These are phyloP conservation scores for Candida ficus DNA, from an alignment of 805 yeast genomes.

Conservation along the genomic window DNA sequence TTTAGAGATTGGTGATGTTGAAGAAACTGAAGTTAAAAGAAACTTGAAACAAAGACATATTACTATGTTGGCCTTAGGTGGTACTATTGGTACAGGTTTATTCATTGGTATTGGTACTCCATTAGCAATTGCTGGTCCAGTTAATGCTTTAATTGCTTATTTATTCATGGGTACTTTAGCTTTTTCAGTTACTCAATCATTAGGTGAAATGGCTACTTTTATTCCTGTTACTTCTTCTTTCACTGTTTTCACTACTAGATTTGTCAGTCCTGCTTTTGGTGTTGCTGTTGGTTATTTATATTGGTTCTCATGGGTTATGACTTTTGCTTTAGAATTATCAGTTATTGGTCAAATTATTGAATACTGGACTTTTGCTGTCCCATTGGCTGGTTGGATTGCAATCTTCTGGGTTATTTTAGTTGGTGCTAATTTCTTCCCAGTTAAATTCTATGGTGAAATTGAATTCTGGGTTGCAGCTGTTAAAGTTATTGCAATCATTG, in stretches of 20 bases:
- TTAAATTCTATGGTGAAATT: slow-evolving; percentile 64
- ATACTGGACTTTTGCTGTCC: slow-evolving; percentile 67
- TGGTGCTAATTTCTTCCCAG: slow-evolving; percentile 56
- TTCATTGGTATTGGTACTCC: slow-evolving; percentile 62
- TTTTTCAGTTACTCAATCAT: slow-evolving; percentile 59
- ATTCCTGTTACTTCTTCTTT: slow-evolving; percentile 68
- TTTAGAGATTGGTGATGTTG: not conserved
- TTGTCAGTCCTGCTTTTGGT: slow-evolving; percentile 64
- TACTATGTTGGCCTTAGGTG: slow-evolving; percentile 74
- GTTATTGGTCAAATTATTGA: slow-evolving; percentile 62
- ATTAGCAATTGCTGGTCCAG: slow-evolving; percentile 62
- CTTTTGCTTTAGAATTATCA: slow-evolving; percentile 69
- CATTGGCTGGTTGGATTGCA: slow-evolving; percentile 66
- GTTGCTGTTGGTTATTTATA: slow-evolving; percentile 69
- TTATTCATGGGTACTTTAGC: slow-evolving; percentile 65
- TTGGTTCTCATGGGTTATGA: slow-evolving; percentile 75
- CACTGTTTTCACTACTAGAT: slow-evolving; percentile 64
- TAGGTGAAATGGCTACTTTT: slow-evolving; percentile 80
- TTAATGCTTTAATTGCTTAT: slow-evolving; percentile 58
- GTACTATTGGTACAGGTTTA: slow-evolving; percentile 76
- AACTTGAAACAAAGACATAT: slow-evolving; percentile 62
- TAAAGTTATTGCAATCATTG: slow-evolving; percentile 66
- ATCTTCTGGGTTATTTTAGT: slow-evolving; percentile 58
- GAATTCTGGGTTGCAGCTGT: slow-evolving; percentile 71
- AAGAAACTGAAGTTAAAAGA: slow-evolving; percentile 41